Base-by-base conservation (phyloP, 2,329 filamentous ascomycete species). In the Colletotrichum siamense region DNA sequence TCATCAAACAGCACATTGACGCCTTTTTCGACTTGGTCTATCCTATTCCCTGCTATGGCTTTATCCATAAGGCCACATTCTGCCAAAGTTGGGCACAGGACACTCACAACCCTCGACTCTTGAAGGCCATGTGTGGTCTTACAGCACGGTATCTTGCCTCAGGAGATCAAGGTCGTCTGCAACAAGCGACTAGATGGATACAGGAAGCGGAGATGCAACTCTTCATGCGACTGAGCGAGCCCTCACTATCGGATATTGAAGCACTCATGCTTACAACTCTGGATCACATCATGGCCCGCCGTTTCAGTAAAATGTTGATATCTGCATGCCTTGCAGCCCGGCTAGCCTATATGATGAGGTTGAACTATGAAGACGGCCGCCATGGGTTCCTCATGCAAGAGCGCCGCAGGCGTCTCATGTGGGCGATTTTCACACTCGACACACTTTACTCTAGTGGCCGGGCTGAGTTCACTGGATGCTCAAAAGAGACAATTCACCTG, bases 171-270 rank as follows among this genome's bases (percentile, higher is more conserved):
- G 16, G 3, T 2, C 71, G 71, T 13, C 66, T 70, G 6, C 61
- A 67, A 12, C 71, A 74, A 22, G 71, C 59, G 3, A 66, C 71
- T 0, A 85, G 86, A 57, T 81, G 79, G 79, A 77, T 78, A 1
- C 69, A 78, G 5, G 75, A 79, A 2, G 22, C 79, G 0, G 80
- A 81, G 7, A 49, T 75, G 3, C 66, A 77, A 3, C 77, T 81
- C 1, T 57, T 80, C 5, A 57, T 67, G 12, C 66, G 72, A 9
- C 59, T 79, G 0, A 63, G 74, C 28, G 55, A 78, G 28, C 80
- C 80, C 6, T 59, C 62, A 0, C 61, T 78, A 26, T 81, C 79
- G 0, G 79, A 81, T 7, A 71, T 81, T 4, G 80, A 81, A 49
- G 77, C 80, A 2, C 79, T 78, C 52, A 44, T 81, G 22, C 78